These are phyloP conservation scores for Ottelia alismoides DNA, from an alignment of 106 monocot genomes.

Conservation along the genomic window DNA sequence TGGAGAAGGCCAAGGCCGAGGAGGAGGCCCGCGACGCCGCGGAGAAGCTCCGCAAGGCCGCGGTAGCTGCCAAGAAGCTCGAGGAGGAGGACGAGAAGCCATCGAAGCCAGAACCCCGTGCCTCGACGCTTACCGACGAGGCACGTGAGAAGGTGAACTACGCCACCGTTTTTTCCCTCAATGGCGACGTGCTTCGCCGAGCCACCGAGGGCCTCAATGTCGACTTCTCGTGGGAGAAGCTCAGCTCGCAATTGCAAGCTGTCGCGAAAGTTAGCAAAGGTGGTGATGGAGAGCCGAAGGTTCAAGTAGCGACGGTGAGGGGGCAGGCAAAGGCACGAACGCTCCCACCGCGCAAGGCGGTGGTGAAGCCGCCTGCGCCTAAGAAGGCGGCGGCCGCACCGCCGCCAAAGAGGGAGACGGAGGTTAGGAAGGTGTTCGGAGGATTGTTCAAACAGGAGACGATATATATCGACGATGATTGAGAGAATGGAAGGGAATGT, in stretches of 20 bases:
- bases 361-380: slow-evolving; percentile 25
- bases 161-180: slow-evolving; percentile 29
- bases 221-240: slow-evolving; percentile 48
- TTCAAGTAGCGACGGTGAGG: slow-evolving; percentile 41
- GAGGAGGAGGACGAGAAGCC: slow-evolving; percentile 28
- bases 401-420: slow-evolving; percentile 13
- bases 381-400: slow-evolving; percentile 4
- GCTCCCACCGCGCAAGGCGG: slow-evolving; percentile 38
- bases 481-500: too few species aligned
- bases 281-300: slow-evolving; percentile 18
- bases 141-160: slow-evolving; percentile 19
- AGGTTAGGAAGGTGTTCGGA: slow-evolving; percentile 49
- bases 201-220: slow-evolving; percentile 30
- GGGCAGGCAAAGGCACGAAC: slow-evolving; percentile 56
- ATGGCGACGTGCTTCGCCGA: slow-evolving; percentile 25
- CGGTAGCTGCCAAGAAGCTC: slow-evolving; percentile 30
- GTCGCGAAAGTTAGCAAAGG: slow-evolving; percentile 16
- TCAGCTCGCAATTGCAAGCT: slow-evolving; percentile 50
- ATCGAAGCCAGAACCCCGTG: slow-evolving; percentile 22
- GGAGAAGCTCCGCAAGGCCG: slow-evolving; percentile 31
- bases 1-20: slow-evolving; percentile 50
- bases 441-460: slow-evolving; percentile 78
- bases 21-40: slow-evolving; percentile 43
- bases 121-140: slow-evolving; percentile 19
- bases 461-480: slow-evolving; percentile 74